Evolutionary conservation across 2,329 filamentous ascomycete species (phyloP).

Genomic region (Plectosphaerella plurivora): DNA sequence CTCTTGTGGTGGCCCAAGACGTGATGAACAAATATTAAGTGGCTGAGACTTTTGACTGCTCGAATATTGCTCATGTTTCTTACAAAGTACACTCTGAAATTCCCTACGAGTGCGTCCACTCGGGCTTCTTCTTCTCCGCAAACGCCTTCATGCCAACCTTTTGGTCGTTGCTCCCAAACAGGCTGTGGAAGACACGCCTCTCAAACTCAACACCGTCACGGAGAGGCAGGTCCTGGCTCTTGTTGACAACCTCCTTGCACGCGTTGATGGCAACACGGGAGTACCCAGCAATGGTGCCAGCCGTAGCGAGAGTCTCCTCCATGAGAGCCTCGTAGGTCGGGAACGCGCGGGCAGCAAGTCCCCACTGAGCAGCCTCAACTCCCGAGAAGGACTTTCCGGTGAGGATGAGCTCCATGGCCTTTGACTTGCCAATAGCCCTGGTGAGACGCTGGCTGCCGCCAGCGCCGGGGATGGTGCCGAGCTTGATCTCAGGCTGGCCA

Average conservation of each 20-base stretch:
- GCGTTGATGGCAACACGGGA: constrained; percentile 84
- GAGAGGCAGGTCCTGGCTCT: constrained; percentile 87
- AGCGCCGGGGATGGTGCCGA: constrained; percentile 87
- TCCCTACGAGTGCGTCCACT: constrained; percentile 75
- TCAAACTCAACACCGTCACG: constrained; percentile 94
- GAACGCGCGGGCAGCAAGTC: constrained; percentile 79
- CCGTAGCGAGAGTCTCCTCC: constrained; percentile 74
- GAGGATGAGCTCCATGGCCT: constrained; percentile 87
- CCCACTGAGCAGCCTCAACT: constrained; percentile 82
- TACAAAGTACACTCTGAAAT: too few species aligned
- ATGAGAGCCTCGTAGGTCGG: constrained; percentile 77
- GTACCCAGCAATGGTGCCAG: constrained; percentile 84
- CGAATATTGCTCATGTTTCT: too few species aligned
- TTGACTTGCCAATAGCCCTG: constrained; percentile 74
- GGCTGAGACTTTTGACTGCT: too few species aligned
- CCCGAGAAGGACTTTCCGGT: constrained; percentile 83
- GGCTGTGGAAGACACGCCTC: constrained; percentile 82
- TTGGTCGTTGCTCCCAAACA: constrained; percentile 94
- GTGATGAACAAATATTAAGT: too few species aligned
- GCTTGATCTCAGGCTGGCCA: constrained; percentile 94
- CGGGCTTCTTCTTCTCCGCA: constrained; percentile 86
- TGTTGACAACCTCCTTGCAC: constrained; percentile 97
- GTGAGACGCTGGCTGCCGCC: constrained; percentile 89
- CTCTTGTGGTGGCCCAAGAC: too few species aligned
- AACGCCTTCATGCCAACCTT: constrained; percentile 97